Base-by-base conservation (phyloP, 345 rosid genomes). In the Eutrema yunnanense region DNA sequence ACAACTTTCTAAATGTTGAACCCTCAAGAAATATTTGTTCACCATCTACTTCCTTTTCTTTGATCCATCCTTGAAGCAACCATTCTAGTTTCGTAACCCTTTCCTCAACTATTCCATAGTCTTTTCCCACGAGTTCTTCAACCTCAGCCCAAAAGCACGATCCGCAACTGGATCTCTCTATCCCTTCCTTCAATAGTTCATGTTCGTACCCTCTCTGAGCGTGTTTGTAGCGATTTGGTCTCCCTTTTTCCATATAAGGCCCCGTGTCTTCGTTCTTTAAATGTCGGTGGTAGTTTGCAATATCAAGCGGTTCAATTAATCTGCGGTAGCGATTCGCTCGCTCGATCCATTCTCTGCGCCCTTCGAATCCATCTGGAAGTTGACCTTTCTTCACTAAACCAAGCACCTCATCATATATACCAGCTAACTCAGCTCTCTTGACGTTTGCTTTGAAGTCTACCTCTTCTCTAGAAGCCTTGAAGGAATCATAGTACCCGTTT, bases 201-300 rank as follows among this genome's bases (percentile, higher is more conserved):
- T 88, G 86, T 68, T 92, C 93, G 4, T 67, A 81, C 87, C 89
- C 85, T 75, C 82, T 87, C 37, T 90, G 96, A 5, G 86, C 80
- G 70, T 71, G 82, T 66, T 36, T 82, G 72, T 86, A 90, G 37
- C 96, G 80, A 12, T 38, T 90, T 27, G 96, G 98, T 73, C 98
- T 83, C 71, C 89, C 93, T 41, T 50, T 82, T 0, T 0, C 14
- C 86, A 86, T 76, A 37, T 92, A 90, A 3, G 96, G 81, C 37
- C 96, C 98, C 0, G 98, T 87, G 80, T 87, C 93, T 81, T 87
- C 96, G 40, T 92, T 86, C 83, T 87, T 90, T 8, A 79, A 34
- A 72, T 87, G 96, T n/a, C 96, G 52, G 53, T 92, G 82, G 82
- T 90, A 90, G 74, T 90, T 90, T 32, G 96, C 82, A 3, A 92